A percentile compares a stretch with the other conserved stretches of the same genome.
Conservation (phyloP, 2,329 filamentous ascomycete species). For the Stachybotrys chartarum region DNA sequence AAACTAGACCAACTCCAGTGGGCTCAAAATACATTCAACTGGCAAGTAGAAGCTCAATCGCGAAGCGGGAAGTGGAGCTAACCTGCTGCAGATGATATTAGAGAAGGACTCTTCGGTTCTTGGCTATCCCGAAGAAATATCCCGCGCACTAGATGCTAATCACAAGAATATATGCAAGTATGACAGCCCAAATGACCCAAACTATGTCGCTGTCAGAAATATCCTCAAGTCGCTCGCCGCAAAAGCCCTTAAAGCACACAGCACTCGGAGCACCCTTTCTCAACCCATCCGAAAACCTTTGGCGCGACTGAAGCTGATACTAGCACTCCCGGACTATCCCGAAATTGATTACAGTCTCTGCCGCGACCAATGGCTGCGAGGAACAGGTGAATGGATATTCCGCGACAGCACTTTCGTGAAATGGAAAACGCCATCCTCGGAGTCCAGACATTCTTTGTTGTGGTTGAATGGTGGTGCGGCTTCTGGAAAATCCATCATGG, state of each 20-base stretch:
- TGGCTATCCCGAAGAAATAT: conserved; percentile 31
- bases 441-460: too few species aligned
- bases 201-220: conserved; percentile 26
- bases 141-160: conserved; percentile 29
- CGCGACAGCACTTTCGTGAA: too few species aligned
- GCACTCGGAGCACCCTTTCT: too few species aligned
- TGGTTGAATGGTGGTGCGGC: conserved; percentile 24
- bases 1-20: background rate
- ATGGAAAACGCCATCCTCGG: too few species aligned
- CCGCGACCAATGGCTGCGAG: conserved; percentile 12
- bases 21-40: too few species aligned
- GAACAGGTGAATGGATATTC: conserved; percentile 24
- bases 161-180: conserved; percentile 36
- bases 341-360: conserved; percentile 15
- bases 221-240: conserved; percentile 18
- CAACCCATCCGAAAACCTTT: too few species aligned
- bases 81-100: too few species aligned
- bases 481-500: conserved; percentile 27
- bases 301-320: too few species aligned
- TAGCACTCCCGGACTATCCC: too few species aligned
- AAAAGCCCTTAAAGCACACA: too few species aligned
- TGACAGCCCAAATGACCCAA: conserved; percentile 22
- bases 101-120: conserved; percentile 33
- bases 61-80: too few species aligned
- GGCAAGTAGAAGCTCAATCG: too few species aligned